Evolutionary conservation across 345 rosid genomes (phyloP), one percentile per base, ranked within the genome.

Genomic region (Eutrema heterophyllum): DNA sequence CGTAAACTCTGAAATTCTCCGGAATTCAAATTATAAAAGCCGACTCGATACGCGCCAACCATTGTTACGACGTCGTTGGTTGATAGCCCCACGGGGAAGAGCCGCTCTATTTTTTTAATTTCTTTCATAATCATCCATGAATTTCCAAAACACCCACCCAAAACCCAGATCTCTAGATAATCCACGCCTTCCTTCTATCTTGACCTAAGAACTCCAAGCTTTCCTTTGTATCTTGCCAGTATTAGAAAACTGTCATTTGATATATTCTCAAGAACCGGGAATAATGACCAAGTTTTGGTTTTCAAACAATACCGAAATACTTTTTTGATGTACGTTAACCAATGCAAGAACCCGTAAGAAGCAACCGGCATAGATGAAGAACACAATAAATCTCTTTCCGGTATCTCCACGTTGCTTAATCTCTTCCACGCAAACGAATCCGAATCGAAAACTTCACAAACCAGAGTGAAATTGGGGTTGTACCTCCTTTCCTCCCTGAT

Each of bases 381-480:
- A 18, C 21, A 18, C 2, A 33, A 45, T 5, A 11, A 6, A 32
- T 71, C 75, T 0, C 12, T 5, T 38, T 29, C 26, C 9, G 43
- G 33, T 40, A 52, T 7, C 2, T 10, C 36, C 46, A 72, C 13
- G 35, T 72, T 43, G 12, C 32, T 14, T 32, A 63, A 3, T 16
- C 70, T 63, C 62, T 63, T 63, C 76, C 76, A 72, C 10, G 5
- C 9, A 41, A 18, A 52, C 9, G 38, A 30, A 40, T 18, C 63
- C 5, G 70, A 72, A 7, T 72, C 45, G 15, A 72, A 72, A 18
- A 72, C 70, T 63, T 72, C 70, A 33, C 70, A 52, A 4, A 52
- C 55, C 26, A 29, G 11, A 12, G 18, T 41, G 7, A 0, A 3
- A 9, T 13, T 43, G 18, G 5, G 1, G 36, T 11, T 24, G 41